Percentiles rank a stretch among this genome's conserved stretches.
These are phyloP conservation scores for Alternaria atra DNA, from an alignment of 2,329 filamentous ascomycete genomes.

Conservation along the genomic window DNA sequence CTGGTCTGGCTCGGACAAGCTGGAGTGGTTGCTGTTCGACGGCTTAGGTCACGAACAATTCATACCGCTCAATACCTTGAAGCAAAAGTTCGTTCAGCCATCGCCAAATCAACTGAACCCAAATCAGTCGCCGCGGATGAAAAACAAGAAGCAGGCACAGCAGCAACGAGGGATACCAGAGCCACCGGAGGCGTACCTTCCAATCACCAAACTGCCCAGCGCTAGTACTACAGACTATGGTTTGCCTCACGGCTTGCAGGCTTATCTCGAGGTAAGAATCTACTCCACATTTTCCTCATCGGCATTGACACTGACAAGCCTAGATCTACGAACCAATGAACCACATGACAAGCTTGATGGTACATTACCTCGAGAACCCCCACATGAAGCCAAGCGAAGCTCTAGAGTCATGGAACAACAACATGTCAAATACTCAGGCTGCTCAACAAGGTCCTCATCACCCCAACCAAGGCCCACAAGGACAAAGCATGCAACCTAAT, in stretches of 20 bases:
- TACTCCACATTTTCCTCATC: conserved; percentile 9
- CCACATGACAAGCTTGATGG: conserved; percentile 69
- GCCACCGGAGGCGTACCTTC: conserved; percentile 53
- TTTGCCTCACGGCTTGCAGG: conserved; percentile 64
- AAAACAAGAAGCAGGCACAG: conserved; percentile 59
- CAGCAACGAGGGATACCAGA: conserved; percentile 33
- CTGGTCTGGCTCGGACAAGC: conserved; percentile 79
- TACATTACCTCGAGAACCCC: conserved; percentile 63
- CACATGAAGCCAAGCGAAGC: conserved; percentile 64
- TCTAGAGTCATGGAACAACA: conserved; percentile 62
- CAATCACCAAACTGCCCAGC: conserved; percentile 56
- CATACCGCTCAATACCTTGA: conserved; percentile 72
- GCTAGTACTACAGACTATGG: conserved; percentile 62
- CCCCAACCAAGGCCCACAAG: conserved; percentile 31
- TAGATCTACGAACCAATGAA: conserved; percentile 73
- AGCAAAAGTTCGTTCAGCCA: conserved; percentile 55
- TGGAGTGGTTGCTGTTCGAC: conserved; percentile 85
- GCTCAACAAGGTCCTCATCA: conserved; percentile 13
- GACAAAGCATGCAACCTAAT: conserved; percentile 41
- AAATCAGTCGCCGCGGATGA: conserved; percentile 65
- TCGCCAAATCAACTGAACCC: conserved; percentile 59
- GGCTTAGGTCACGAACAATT: conserved; percentile 83
- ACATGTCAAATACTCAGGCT: conserved; percentile 48
- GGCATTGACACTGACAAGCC: conserved; percentile 33
- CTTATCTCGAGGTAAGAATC: conserved; percentile 68